Evolutionary conservation across 257 asterid genomes (phyloP), one percentile per base, ranked within the genome.

Genomic region (Cordia subcordata): DNA sequence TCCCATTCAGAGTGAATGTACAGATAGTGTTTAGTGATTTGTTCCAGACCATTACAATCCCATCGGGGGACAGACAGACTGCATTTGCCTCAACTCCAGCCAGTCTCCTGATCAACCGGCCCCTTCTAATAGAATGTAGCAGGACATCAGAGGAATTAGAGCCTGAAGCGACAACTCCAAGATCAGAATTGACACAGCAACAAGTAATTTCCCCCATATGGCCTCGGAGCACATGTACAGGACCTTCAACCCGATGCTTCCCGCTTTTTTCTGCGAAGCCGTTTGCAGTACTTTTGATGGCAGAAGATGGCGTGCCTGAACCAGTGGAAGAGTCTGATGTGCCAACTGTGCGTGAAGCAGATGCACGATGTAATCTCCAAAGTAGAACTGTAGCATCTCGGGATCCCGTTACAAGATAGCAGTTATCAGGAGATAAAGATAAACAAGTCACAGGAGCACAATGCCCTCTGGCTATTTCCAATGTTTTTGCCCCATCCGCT

Each of bases 401-500:
- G 63, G 99, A 89, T 17, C 97, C 99, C 12, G 97, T 85, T 62
- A 89, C 96, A 21, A 93, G 95, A 77, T 85, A 82, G 79, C 60
- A 85, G 82, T 89, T 82, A 72, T 83, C 96, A 37, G 96, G 81
- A 70, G 97, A 89, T 62, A 82, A 53, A 68, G 91, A 72, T 68
- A 93, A 66, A 75, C 95, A 93, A 20, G 97, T 89, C 54, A 93
- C 95, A 12, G 99, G 97, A 73, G 95, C 94, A 72, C 90, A 86
- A 77, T 93, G 99, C 62, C 94, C 97, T 75, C 90, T 75, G 49
- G 96, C 99, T 67, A 93, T 70, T 80, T 93, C 99, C 76, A 86
- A 70, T 60, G 99, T 89, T 80, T 77, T 89, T 60, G 99, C 99
- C 62, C 95, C 95, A 64, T 93, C 97, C 52, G 86, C 83, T 38